Conservation (phyloP, 345 rosid species). For the Brassica incana region DNA sequence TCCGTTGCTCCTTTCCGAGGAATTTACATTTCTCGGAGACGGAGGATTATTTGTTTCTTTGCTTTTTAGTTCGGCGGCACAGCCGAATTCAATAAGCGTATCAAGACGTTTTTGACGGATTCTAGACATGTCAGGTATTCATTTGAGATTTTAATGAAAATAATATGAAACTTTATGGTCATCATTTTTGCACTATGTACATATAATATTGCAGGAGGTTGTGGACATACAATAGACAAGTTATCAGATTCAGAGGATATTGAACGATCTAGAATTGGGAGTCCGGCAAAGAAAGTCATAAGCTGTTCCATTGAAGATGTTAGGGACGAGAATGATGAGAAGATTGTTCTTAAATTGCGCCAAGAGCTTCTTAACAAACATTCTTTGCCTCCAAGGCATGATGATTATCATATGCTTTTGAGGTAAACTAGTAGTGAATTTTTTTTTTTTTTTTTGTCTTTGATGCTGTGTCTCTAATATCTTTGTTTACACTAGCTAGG, state of each 20-base stretch:
- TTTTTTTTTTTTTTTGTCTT: neutral
- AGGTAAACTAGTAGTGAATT: constrained; percentile 47
- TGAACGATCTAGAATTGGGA: constrained; percentile 80
- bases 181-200: neutral
- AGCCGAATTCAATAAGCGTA: neutral
- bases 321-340: constrained; percentile 80
- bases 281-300: constrained; percentile 70
- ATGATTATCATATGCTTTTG: constrained; percentile 77
- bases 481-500: constrained; percentile 37
- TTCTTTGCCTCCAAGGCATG: constrained; percentile 72
- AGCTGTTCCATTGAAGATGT: constrained; percentile 79
- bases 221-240: constrained; percentile 44
- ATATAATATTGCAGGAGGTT: neutral
- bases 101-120: constrained; percentile 11
- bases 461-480: neutral
- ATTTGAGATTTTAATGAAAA: neutral
- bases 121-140: constrained; percentile 33
- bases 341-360: constrained; percentile 58
- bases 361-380: constrained; percentile 60
- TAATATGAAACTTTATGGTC: neutral
- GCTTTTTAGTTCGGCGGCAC: neutral
- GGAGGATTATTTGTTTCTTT: neutral
- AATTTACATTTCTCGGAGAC: neutral
- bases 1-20: neutral
- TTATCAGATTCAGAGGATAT: constrained; percentile 65